Evolutionary conservation across 768 basidiomycete genomes (phyloP).

Genomic region (Lactifluus piperatus): DNA sequence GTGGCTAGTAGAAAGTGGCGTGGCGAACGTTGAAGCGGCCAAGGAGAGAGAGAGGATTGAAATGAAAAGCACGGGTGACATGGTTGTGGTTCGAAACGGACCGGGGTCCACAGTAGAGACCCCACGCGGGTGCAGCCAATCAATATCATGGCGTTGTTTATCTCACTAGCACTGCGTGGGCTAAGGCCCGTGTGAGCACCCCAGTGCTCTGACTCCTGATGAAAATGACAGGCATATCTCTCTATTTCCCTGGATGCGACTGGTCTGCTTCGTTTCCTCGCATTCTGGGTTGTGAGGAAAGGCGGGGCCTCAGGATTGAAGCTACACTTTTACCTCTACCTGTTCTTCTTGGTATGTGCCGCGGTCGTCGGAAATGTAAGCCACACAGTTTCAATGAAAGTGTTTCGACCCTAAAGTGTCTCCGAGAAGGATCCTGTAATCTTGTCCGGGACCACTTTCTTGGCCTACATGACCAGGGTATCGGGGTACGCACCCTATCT

Average conservation of each 20-base stretch:
- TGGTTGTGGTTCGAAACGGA: slow-evolving; percentile 27
- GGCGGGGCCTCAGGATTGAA: slow-evolving; percentile 65
- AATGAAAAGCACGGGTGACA: slow-evolving; percentile 15
- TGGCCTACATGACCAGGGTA: slow-evolving; percentile 75
- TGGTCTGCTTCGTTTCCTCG: slow-evolving; percentile 77
- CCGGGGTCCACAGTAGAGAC: not conserved
- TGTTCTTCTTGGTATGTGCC: slow-evolving; percentile 71
- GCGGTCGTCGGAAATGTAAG: slow-evolving; percentile 72
- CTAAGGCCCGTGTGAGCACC: not conserved
- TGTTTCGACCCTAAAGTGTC: too few relatives aligned
- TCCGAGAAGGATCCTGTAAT: too few relatives aligned
- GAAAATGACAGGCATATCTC: slow-evolving; percentile 78
- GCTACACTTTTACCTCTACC: too few relatives aligned
- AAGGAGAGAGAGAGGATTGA: slow-evolving; percentile 29
- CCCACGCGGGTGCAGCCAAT: slow-evolving; percentile 60
- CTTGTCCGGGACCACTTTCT: too few relatives aligned
- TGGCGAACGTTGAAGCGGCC: slow-evolving; percentile 33
- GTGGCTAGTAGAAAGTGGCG: slow-evolving; percentile 38
- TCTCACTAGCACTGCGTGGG: slow-evolving; percentile 55
- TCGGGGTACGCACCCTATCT: slow-evolving; percentile 30
- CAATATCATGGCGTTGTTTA: slow-evolving; percentile 89
- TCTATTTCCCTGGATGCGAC: slow-evolving; percentile 87
- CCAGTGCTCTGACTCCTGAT: not conserved
- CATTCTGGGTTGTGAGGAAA: slow-evolving; percentile 74
- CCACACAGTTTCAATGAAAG: too few relatives aligned